These are phyloP conservation scores for Pleurozium schreberi DNA, from an alignment of 225 moss, liverwort and hornwort species.

Conservation along the genomic window DNA sequence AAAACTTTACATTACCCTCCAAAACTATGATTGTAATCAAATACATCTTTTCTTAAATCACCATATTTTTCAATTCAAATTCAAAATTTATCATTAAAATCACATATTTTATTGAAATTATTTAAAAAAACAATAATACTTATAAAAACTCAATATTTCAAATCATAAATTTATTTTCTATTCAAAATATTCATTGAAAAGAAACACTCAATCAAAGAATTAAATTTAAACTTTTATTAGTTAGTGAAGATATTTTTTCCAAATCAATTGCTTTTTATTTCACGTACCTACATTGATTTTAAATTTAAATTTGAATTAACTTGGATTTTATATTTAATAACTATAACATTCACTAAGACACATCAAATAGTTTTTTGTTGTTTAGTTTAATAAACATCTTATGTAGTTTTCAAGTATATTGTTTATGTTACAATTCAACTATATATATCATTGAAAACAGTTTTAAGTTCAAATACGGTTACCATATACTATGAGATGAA, in stretches of 20 bases:
- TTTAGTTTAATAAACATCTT: neutral
- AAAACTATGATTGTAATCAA: no score
- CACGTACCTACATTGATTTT: neutral
- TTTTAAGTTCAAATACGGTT: neutral
- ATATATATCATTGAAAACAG: neutral
- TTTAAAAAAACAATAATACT: neutral
- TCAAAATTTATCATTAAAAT: neutral
- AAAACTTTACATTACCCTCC: neutral
- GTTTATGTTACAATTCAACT: no score
- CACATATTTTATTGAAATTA: neutral
- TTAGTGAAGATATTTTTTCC: neutral
- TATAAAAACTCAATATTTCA: neutral
- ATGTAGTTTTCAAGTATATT: neutral
- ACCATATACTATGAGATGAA: neutral
- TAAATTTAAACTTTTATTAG: no score
- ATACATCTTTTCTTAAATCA: no score
- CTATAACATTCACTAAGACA: fast-evolving
- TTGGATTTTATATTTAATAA: neutral
- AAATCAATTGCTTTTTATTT: neutral
- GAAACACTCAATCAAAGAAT: neutral
- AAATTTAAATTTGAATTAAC: no score
- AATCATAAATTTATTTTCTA: neutral
- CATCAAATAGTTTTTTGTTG: neutral
- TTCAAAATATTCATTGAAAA: no score
- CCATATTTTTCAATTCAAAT: neutral